Base-by-base conservation (phyloP, 108 stramenopile species). In the Cyclostephanos tholiformis region DNA sequence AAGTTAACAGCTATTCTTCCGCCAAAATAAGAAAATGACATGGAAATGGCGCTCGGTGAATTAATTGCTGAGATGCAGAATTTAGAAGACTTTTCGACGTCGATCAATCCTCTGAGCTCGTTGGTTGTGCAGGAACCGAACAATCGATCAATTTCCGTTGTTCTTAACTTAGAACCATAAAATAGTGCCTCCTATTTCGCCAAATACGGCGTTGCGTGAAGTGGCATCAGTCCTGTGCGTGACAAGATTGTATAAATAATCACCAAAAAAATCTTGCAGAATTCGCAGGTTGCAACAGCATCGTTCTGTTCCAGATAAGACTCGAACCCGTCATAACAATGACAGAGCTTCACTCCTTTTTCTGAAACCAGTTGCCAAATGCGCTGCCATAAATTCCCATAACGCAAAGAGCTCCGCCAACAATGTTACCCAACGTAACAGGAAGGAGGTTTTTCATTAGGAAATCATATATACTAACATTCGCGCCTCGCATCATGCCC, bases 361-460 rank as follows among this genome's bases (percentile, higher is more conserved):
- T 86, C 72, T 89, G 76, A 63, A 87, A 87, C 94, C 91, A 96
- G 35, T 71, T 79, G 43, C 95, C 95, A 61, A 87, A 89, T 17
- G 89, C 73, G 11, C 66, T 74, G 39, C 89, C 89, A 69, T 87
- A 95, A 26, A 88, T 82, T 30, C 89, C 89, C 91, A 90, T 91
- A 56, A 93, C 93, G 68, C 87, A 88, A 29, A 97, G 73, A 6
- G 91, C 92, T 35, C 97, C 98, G 23, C 96, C 96, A 57, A 98
- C 88, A 73, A 97, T 95, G 80, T 98, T 98, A 63, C 98, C 98
- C 48, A 97, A 77, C 29, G 96, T 95, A 6, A 97, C 96, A 19
- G 97, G 97, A 51, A 97, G 82, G 16, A 97, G 85, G 76, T 97
- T 97, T 69, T 91, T 90, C 43, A 84, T 19, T 52, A 97, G 69